Evolutionary conservation across 176 grass and related monocot species (phyloP), one percentile per base, ranked within the genome.

Genomic region (Secale cereale): DNA sequence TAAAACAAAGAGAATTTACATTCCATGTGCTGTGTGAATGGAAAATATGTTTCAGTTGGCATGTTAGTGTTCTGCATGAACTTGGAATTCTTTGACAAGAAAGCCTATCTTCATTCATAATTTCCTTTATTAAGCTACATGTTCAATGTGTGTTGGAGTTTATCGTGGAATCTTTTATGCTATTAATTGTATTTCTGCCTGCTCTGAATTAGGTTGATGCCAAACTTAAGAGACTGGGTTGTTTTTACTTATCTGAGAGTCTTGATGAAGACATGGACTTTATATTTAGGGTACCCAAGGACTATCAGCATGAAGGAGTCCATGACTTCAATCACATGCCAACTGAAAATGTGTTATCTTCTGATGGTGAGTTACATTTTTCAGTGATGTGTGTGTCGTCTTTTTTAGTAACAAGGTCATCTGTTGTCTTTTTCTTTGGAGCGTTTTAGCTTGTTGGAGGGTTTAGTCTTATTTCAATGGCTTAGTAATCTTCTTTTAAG

Each of bases 221-320:
- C 78, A 91, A 91, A 89, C 70, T 77, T 73, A 90, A 90, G 88
- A 92, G 70, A 66, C 78, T 98, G 16, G 95, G 95, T 66, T 98
- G 93, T 81, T 98, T 98, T 62, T 98, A 95, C 83, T 89, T 98
- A 68, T 98, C 93, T 5, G 95, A 98, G 86, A 98, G 87, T 92
- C 89, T 98, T 70, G 92, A 98, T 95, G 91, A 95, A 80, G 85
- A 98, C 28, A 85, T 86, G 84, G 92, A 98, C 37, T 92, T 89
- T 78, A 91, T 98, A 90, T 98, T 95, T 81, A 88, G 79, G 65
- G 69, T 87, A 66, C 95, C 95, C 22, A 86, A 93, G 68, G 87
- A 81, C 78, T 88, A 88, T 86, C 87, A 86, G 39, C 74, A 8
- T 86, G 83, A 74, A 77, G 87, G 83, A 84, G 88, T 85, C 26